Evolutionary conservation across 2,329 filamentous ascomycete genomes (phyloP).

Genomic region (Davidsoniella eucalypti): DNA sequence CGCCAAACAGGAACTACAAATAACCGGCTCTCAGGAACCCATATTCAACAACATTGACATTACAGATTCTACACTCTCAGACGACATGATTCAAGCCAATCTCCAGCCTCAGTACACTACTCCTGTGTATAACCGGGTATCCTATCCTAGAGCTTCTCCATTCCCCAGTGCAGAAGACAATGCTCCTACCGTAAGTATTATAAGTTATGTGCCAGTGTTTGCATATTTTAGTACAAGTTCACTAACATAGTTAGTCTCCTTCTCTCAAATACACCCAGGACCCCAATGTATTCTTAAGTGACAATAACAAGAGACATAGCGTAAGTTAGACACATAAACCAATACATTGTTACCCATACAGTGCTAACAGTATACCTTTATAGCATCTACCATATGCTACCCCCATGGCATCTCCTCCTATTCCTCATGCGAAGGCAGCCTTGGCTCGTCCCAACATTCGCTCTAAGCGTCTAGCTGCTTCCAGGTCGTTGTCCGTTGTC

Average conservation of each 20-base stretch:
- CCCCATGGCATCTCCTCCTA: slow-evolving; percentile 10
- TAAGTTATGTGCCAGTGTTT: background rate
- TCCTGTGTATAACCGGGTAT: background rate
- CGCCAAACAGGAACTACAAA: background rate
- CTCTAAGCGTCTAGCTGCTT: background rate
- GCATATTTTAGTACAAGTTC: background rate
- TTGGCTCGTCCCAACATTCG: slow-evolving; percentile 7
- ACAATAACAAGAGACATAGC: too few relatives aligned
- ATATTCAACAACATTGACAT: too few relatives aligned
- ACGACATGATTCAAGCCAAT: background rate
- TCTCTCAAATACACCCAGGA: background rate
- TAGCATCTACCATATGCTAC: slow-evolving; percentile 5
- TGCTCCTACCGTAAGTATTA: background rate
- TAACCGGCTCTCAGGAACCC: too few relatives aligned
- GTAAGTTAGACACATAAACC: too few relatives aligned
- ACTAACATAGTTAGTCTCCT: background rate
- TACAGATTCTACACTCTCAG: too few relatives aligned
- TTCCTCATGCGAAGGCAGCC: background rate
- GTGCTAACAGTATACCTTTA: too few relatives aligned
- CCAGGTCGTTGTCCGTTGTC: background rate
- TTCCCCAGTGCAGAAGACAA: background rate
- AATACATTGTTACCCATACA: too few relatives aligned
- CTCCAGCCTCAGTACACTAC: background rate
- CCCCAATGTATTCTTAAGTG: too few relatives aligned
- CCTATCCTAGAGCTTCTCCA: background rate